phyloP scores from a whole-genome alignment of 2,329 filamentous ascomycete genomes.

The Phialemoniopsis sp. region DNA sequence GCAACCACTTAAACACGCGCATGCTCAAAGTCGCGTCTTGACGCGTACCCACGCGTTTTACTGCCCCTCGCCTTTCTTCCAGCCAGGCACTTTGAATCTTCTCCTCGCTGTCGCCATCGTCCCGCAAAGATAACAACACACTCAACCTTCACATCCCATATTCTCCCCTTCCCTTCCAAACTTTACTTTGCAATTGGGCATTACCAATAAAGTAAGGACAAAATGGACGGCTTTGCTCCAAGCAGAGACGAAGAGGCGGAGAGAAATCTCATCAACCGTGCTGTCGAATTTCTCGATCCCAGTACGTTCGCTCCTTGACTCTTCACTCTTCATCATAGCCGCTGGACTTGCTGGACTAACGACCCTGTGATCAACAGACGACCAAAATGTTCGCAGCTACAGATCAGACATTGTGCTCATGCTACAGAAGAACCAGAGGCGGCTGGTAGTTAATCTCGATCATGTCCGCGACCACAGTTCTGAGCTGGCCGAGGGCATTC shows the following conservation, averaged over 20 bases:
- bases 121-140: no score
- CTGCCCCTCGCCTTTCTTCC: not conserved
- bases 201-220: conserved; percentile 11
- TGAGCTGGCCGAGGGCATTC: conserved; percentile 73
- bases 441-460: conserved; percentile 74
- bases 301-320: conserved; percentile 49
- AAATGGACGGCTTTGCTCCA: conserved; percentile 64
- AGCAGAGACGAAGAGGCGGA: conserved; percentile 77
- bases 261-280: conserved; percentile 77
- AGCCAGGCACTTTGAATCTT: no score
- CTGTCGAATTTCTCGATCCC: conserved; percentile 91
- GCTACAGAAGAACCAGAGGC: conserved; percentile 63
- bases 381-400: conserved; percentile 65
- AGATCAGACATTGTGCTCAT: conserved; percentile 81
- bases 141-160: no score
- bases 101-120: no score
- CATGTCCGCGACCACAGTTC: conserved; percentile 84
- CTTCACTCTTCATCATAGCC: not conserved
- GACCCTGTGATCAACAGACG: conserved; percentile 27
- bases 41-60: conserved; percentile 10
- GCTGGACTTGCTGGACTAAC: conserved; percentile 2
- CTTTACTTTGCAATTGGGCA: not conserved
- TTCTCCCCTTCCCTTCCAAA: no score
- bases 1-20: no score
- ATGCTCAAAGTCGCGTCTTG: not conserved